A percentile compares a stretch with the other conserved stretches of the same genome.
Evolutionary conservation across 2,329 filamentous ascomycete genomes (phyloP).

Genomic region (Aspergillus eucalypticola): DNA sequence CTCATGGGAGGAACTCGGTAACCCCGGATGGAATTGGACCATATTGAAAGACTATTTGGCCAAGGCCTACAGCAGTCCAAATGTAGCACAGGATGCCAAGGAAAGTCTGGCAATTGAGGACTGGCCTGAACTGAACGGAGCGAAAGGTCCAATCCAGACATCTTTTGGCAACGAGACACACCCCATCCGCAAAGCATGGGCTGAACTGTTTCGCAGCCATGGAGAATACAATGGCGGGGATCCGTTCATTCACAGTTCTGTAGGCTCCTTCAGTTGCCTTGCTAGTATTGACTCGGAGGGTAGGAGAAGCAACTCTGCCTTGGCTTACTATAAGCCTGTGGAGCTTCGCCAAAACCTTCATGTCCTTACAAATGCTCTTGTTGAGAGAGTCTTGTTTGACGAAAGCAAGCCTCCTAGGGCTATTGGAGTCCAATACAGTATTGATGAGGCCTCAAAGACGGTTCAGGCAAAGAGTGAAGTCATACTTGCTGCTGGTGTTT

Average conservation of each 20-base stretch:
- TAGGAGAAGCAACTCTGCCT: conserved; percentile 6
- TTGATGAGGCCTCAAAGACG: conserved; percentile 5
- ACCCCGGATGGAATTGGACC: conserved; percentile 8
- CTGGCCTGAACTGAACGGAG: conserved; percentile 6
- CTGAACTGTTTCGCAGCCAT: conserved; percentile 6
- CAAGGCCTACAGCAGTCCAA: conserved; percentile 5
- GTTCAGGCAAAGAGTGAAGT: conserved; percentile 8
- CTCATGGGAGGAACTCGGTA: conserved; percentile 9
- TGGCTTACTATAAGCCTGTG: conserved; percentile 8
- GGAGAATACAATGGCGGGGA: conserved; percentile 6
- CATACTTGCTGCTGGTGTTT: conserved; percentile 5
- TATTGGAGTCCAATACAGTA: conserved; percentile 4
- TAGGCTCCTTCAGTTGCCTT: conserved; percentile 10
- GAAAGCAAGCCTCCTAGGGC: conserved; percentile 7
- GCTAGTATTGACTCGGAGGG: conserved; percentile 6
- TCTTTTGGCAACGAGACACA: conserved; percentile 6
- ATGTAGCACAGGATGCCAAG: conserved; percentile 4
- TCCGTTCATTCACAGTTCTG: conserved; percentile 5
- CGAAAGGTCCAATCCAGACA: conserved; percentile 9
- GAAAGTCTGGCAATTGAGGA: conserved; percentile 7
- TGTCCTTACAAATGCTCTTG: conserved; percentile 5
- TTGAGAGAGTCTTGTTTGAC: conserved; percentile 6
- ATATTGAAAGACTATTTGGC: conserved; percentile 6
- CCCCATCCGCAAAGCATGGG: conserved; percentile 8
- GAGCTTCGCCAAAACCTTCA: conserved; percentile 8